A percentile compares a stretch with the other conserved stretches of the same genome.
Evolutionary conservation across 1,284 basidiomycete genomes (phyloP).

Genomic region (Naganishia albida): DNA sequence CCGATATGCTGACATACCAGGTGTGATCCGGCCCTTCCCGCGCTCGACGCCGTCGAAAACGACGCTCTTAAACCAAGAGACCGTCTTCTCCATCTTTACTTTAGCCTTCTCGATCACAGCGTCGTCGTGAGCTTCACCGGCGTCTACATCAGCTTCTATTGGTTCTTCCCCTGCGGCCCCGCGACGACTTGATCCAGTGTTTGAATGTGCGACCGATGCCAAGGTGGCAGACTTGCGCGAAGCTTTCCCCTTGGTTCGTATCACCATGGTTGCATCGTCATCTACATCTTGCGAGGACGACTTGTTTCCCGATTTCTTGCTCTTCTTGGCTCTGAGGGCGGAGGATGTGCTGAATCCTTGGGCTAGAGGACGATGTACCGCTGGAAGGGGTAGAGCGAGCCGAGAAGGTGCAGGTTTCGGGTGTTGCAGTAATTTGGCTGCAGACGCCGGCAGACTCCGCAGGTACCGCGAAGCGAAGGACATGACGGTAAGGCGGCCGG

Average conservation of each 20-base stretch:
- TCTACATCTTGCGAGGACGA: conserved; percentile 22
- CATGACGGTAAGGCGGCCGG: too few relatives aligned
- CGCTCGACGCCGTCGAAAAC: conserved; percentile 52
- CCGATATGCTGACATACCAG: conserved; percentile 43
- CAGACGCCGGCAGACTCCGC: too few relatives aligned
- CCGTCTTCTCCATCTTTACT: conserved; percentile 48
- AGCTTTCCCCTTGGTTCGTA: conserved; percentile 29
- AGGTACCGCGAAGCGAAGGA: too few relatives aligned
- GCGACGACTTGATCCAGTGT: conserved; percentile 14
- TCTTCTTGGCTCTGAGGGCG: conserved; percentile 31
- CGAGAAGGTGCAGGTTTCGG: not conserved
- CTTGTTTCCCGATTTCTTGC: conserved; percentile 27
- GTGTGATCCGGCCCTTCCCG: conserved; percentile 47
- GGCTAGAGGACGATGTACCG: not conserved
- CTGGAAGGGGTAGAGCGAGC: not conserved
- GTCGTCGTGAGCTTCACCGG: conserved; percentile 32
- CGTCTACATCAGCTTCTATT: conserved; percentile 32
- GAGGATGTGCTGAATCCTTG: conserved; percentile 17
- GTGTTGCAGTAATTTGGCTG: not conserved
- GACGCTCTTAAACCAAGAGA: conserved; percentile 47
- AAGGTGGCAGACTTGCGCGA: conserved; percentile 19
- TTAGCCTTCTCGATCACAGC: conserved; percentile 41
- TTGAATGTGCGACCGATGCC: conserved; percentile 15
- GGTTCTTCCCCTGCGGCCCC: conserved; percentile 22
- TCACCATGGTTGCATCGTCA: conserved; percentile 24